Conservation (phyloP, 441 rosid species). For the Adansonia grandidieri region DNA sequence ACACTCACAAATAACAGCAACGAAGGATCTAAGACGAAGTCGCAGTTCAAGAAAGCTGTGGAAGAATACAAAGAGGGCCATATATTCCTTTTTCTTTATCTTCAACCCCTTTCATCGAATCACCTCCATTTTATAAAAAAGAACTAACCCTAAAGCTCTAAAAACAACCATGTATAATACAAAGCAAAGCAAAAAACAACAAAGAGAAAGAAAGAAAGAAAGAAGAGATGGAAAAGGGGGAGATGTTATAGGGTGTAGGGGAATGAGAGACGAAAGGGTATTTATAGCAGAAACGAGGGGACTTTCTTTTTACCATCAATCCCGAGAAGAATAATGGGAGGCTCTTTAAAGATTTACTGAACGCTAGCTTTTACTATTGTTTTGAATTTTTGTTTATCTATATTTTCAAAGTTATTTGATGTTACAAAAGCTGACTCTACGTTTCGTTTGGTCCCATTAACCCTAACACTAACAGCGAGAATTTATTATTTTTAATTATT, state of each 20-base stretch:
- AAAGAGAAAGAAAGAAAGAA: neutral
- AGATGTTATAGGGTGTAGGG: conserved; percentile 30
- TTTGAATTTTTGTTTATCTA: neutral
- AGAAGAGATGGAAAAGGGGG: neutral
- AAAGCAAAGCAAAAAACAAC: neutral
- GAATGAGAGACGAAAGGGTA: conserved; percentile 32
- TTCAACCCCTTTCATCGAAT: neutral
- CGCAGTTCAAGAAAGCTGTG: conserved; percentile 99
- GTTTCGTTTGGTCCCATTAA: conserved; percentile 40
- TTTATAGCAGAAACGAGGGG: conserved; percentile 50
- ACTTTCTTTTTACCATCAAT: conserved; percentile 58
- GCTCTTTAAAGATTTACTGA: conserved; percentile 42
- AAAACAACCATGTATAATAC: conserved; percentile 33
- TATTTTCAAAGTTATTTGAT: neutral
- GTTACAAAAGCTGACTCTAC: conserved; percentile 31
- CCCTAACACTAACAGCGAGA: conserved; percentile 3
- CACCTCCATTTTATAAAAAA: neutral
- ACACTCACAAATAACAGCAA: neutral
- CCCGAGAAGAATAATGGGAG: conserved; percentile 86
- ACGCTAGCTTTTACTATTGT: conserved; percentile 31
- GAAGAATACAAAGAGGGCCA: conserved; percentile 88
- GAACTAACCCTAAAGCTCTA: conserved; percentile 8
- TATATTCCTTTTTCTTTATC: conserved; percentile 23
- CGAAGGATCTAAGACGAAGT: conserved; percentile 17
- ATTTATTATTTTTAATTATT: neutral